phyloP scores from a whole-genome alignment of 768 basidiomycete genomes.

The Lentinula edodes region DNA sequence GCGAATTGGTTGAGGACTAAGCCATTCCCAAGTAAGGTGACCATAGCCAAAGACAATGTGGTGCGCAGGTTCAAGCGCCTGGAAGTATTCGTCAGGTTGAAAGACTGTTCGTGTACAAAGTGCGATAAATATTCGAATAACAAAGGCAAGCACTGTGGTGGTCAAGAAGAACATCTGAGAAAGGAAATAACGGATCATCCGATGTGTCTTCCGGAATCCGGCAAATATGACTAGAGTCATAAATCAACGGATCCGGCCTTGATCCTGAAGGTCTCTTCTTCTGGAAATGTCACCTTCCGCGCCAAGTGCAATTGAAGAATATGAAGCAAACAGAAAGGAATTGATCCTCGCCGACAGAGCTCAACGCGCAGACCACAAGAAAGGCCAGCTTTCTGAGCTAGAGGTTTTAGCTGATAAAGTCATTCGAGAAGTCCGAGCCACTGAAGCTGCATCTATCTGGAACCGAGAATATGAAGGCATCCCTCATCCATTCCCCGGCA shows the following conservation, averaged over 20 bases:
- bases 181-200: background rate
- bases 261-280: no score
- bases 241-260: no score
- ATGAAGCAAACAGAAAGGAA: slow-evolving; percentile 5
- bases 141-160: slow-evolving; percentile 28
- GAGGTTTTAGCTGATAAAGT: slow-evolving; percentile 54
- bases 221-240: background rate
- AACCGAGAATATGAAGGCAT: slow-evolving; percentile 42
- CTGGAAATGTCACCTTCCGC: background rate
- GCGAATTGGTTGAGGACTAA: slow-evolving; percentile 59
- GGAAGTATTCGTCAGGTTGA: slow-evolving; percentile 97
- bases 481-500: slow-evolving; percentile 67
- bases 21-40: slow-evolving; percentile 96
- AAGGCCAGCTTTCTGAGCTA: slow-evolving; percentile 21
- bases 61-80: slow-evolving; percentile 91
- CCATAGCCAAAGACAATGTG: slow-evolving; percentile 87
- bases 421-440: slow-evolving; percentile 46
- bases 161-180: slow-evolving; percentile 1
- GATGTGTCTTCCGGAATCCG: background rate
- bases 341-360: slow-evolving; percentile 38
- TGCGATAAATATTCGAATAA: slow-evolving; percentile 54
- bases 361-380: slow-evolving; percentile 42
- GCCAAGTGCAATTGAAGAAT: slow-evolving; percentile 6
- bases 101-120: slow-evolving; percentile 80
- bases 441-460: slow-evolving; percentile 60